Conservation (phyloP, 768 basidiomycete genomes). For the Lanmaoa rubissima region DNA sequence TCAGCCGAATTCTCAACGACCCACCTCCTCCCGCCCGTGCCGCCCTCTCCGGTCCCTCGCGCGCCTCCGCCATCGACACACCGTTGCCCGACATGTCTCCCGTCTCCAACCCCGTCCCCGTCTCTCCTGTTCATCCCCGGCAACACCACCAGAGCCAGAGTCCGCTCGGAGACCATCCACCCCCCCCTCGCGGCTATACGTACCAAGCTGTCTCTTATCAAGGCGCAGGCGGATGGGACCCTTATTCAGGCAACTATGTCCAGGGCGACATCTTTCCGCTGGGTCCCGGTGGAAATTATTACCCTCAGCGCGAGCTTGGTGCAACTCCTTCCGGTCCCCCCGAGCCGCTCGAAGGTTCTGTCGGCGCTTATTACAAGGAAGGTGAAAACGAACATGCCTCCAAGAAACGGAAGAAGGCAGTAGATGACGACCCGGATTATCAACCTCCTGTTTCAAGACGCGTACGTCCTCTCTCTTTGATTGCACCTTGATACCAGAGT, state of each 20-base stretch:
- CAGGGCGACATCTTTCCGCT: slow-evolving; percentile 39
- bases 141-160: slow-evolving; percentile 30
- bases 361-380: slow-evolving; percentile 32
- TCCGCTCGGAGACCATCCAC: slow-evolving; percentile 32
- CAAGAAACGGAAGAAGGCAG: slow-evolving; percentile 51
- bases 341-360: slow-evolving; percentile 20
- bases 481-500: background rate
- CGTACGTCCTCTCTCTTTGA: slow-evolving; percentile 41
- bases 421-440: slow-evolving; percentile 54
- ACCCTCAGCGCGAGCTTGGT: slow-evolving; percentile 29
- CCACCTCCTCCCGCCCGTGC: slow-evolving; percentile 47
- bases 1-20: slow-evolving; percentile 79
- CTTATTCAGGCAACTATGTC: slow-evolving; percentile 36
- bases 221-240: slow-evolving; percentile 40
- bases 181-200: slow-evolving; percentile 31
- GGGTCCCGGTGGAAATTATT: slow-evolving; percentile 37
- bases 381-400: slow-evolving; percentile 31
- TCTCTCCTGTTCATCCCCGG: slow-evolving; percentile 21
- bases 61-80: slow-evolving; percentile 23
- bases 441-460: slow-evolving; percentile 47
- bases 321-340: slow-evolving; percentile 11
- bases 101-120: slow-evolving; percentile 11
- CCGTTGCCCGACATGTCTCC: slow-evolving; percentile 25
- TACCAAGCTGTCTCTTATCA: slow-evolving; percentile 42
- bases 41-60: slow-evolving; percentile 23